Evolutionary conservation across 1,284 basidiomycete genomes (phyloP).

Genomic region (Trametes versicolor): DNA sequence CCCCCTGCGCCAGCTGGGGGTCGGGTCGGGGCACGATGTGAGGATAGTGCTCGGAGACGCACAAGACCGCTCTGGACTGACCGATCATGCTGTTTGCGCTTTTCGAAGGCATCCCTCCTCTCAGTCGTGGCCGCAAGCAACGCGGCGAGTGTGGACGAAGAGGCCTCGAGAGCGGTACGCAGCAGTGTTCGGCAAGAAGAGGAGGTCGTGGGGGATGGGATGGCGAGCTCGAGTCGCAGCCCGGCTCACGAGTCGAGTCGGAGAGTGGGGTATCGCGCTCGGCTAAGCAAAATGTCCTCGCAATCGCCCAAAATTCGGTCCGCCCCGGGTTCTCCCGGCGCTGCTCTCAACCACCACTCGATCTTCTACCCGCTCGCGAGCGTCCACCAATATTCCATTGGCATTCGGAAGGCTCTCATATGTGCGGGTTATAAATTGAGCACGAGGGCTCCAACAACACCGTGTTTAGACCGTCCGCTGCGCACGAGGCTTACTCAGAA

Average conservation of each 20-base stretch:
- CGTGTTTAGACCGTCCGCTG: background rate
- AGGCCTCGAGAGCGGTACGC: conserved; percentile 15
- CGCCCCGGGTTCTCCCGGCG: conserved; percentile 24
- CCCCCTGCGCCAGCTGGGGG: conserved; percentile 80
- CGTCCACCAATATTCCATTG: too few relatives aligned
- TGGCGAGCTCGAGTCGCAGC: conserved; percentile 8
- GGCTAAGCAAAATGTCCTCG: conserved; percentile 18
- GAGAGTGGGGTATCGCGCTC: conserved; percentile 23
- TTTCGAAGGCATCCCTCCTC: conserved; percentile 69
- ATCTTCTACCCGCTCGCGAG: too few relatives aligned
- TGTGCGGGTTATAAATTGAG: background rate
- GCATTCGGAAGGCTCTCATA: too few relatives aligned
- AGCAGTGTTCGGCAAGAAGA: conserved; percentile 13
- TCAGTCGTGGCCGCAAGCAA: conserved; percentile 67
- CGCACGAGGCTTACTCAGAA: conserved; percentile 9
- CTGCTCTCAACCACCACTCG: background rate
- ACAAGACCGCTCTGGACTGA: conserved; percentile 12
- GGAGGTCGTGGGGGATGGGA: conserved; percentile 14
- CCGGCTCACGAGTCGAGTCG: conserved; percentile 12
- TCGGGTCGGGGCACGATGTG: conserved; percentile 15
- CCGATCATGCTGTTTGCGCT: conserved; percentile 82
- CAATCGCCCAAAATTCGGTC: background rate
- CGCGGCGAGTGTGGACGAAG: conserved; percentile 23
- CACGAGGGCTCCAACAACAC: background rate
- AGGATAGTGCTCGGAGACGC: conserved; percentile 11